Evolutionary conservation across 2,329 filamentous ascomycete species (phyloP).

Genomic region (Metarhizium humberi): DNA sequence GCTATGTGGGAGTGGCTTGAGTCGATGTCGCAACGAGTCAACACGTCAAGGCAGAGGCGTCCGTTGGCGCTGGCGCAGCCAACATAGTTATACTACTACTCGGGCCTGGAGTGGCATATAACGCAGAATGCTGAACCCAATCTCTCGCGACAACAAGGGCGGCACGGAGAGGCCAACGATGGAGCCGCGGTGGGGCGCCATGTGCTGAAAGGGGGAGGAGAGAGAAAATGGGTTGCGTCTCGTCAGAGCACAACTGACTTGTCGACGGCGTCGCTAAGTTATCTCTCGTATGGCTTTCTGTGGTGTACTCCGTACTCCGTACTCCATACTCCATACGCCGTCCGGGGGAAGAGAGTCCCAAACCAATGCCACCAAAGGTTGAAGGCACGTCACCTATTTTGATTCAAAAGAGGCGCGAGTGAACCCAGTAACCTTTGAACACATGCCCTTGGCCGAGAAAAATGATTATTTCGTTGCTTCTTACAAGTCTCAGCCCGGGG

Average conservation of each 20-base stretch:
- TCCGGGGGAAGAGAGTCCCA: too few species aligned
- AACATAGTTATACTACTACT: not conserved
- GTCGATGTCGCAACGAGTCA: not conserved
- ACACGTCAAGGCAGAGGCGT: not conserved
- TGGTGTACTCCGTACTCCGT: not conserved
- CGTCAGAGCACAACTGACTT: not conserved
- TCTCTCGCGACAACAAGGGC: not conserved
- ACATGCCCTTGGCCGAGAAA: too few species aligned
- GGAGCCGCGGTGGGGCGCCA: not conserved
- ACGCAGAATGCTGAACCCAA: not conserved
- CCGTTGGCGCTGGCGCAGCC: not conserved
- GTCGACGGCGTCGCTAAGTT: not conserved
- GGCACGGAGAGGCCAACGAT: not conserved
- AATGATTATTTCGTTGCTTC: not conserved
- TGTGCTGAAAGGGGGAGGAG: not conserved
- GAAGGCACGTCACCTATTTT: too few species aligned
- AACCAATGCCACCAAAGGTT: too few species aligned
- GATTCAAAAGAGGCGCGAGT: too few species aligned
- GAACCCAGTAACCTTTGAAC: too few species aligned
- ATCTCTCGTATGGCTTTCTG: not conserved
- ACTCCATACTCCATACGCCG: too few species aligned
- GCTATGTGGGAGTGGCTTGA: not conserved
- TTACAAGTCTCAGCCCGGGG: not conserved
- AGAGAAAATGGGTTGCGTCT: not conserved
- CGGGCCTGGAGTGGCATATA: not conserved